A percentile compares a stretch with the other conserved stretches of the same genome.
Evolutionary conservation across 2,329 filamentous ascomycete genomes (phyloP).

Genomic region (Fusarium sp.): DNA sequence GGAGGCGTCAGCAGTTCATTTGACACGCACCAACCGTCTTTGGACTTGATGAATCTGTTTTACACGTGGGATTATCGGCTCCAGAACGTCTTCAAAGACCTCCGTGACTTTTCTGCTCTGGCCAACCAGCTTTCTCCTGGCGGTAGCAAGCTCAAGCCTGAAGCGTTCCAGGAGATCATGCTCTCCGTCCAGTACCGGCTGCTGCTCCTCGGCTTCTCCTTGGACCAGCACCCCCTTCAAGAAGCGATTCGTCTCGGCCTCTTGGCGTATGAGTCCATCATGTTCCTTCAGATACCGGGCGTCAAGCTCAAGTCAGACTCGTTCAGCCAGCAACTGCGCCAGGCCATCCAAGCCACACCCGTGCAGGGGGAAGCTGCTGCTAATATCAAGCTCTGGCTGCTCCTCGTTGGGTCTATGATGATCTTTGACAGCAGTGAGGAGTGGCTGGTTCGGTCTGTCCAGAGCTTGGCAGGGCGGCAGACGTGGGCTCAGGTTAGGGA

Average conservation of each 20-base stretch:
- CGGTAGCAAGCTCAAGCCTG: conserved; percentile 39
- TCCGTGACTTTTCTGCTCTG: conserved; percentile 44
- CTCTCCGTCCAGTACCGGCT: conserved; percentile 47
- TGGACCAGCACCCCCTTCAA: conserved; percentile 17
- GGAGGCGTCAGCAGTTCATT: conserved; percentile 4
- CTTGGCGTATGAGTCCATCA: conserved; percentile 44
- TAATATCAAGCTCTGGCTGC: conserved; percentile 43
- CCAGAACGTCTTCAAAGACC: conserved; percentile 42
- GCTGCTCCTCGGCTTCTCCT: conserved; percentile 36
- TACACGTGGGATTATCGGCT: conserved; percentile 38
- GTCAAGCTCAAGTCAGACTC: conserved; percentile 27
- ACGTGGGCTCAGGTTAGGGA: conserved; percentile 39
- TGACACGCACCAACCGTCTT: background rate
- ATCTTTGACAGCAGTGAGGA: conserved; percentile 33
- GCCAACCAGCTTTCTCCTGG: conserved; percentile 37
- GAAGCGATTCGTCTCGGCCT: conserved; percentile 44
- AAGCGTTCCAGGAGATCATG: conserved; percentile 45
- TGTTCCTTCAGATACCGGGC: conserved; percentile 40
- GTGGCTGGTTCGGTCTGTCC: conserved; percentile 38
- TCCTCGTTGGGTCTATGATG: conserved; percentile 40
- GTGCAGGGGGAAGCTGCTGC: conserved; percentile 2
- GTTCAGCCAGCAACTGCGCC: conserved; percentile 21
- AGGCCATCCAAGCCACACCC: conserved; percentile 19
- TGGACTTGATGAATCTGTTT: conserved; percentile 17
- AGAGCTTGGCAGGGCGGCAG: conserved; percentile 14